Evolutionary conservation across 306 rosid species (phyloP).

Genomic region (Abrus precatorius): DNA sequence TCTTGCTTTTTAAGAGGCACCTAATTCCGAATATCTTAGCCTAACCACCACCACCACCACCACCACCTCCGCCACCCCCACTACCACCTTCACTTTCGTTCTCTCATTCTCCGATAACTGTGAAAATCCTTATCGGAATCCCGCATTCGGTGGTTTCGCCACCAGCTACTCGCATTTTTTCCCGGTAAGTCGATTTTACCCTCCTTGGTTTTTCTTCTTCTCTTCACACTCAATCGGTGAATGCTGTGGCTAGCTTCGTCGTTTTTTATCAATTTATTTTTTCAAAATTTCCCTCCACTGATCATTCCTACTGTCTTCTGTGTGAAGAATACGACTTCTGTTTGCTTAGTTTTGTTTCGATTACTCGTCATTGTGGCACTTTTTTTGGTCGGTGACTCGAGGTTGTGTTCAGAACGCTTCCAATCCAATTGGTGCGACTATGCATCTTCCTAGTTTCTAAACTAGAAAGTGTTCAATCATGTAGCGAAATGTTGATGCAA

Average conservation of each 20-base stretch:
- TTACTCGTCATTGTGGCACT: constrained; percentile 36
- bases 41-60: constrained; percentile 49
- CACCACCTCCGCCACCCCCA: constrained; percentile 32
- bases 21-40: constrained; percentile 66
- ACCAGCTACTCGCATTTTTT: constrained; percentile 18
- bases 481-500: background rate
- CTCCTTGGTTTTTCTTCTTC: constrained; percentile 21
- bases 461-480: background rate
- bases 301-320: background rate
- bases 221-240: background rate
- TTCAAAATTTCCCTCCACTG: background rate
- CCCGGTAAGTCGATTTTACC: constrained; percentile 60
- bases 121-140: constrained; percentile 47
- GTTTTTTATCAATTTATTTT: background rate
- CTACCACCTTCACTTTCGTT: background rate
- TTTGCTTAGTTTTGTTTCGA: constrained; percentile 22
- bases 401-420: constrained; percentile 35
- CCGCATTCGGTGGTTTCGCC: constrained; percentile 35
- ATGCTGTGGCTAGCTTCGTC: background rate
- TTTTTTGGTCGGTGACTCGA: constrained; percentile 58
- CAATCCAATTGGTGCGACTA: constrained; percentile 11
- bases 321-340: background rate
- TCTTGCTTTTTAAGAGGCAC: constrained; percentile 73
- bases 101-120: background rate
- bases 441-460: constrained; percentile 1